phyloP scores from a whole-genome alignment of 108 stramenopile genomes.

The Parmales sp. region DNA sequence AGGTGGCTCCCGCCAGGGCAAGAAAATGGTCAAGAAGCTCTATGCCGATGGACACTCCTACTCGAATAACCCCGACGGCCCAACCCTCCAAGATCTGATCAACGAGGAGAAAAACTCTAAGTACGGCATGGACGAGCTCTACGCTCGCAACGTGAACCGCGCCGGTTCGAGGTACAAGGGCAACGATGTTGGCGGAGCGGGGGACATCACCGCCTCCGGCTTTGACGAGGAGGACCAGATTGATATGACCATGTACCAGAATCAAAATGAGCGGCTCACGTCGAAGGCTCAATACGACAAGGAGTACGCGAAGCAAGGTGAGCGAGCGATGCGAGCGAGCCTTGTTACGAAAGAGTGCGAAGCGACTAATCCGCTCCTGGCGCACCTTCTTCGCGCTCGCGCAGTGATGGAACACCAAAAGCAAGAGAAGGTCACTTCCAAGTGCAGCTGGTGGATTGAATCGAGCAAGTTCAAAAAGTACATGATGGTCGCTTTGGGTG shows the following conservation, averaged over 20 bases:
- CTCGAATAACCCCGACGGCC: too few relatives aligned
- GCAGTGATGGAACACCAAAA: conserved; percentile 37
- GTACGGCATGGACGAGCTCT: conserved; percentile 50
- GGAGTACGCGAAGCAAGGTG: conserved; percentile 11
- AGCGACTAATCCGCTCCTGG: neutral
- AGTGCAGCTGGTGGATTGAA: conserved; percentile 69
- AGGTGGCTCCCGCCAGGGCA: too few relatives aligned
- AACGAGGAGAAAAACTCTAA: conserved; percentile 24
- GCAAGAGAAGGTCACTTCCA: conserved; percentile 38
- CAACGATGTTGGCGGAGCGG: conserved; percentile 16
- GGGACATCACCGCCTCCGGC: conserved; percentile 34
- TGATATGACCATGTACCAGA: conserved; percentile 20
- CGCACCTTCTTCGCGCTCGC: conserved; percentile 13
- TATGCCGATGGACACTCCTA: too few relatives aligned
- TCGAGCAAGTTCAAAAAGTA: conserved; percentile 46
- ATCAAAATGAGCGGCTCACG: conserved; percentile 12
- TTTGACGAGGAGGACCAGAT: conserved; percentile 6
- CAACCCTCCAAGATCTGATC: conserved; percentile 43
- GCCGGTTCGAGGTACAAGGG: conserved; percentile 45
- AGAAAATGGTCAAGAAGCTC: too few relatives aligned
- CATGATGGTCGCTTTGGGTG: conserved; percentile 49
- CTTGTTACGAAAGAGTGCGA: neutral
- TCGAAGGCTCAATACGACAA: conserved; percentile 12
- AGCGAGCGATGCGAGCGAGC: conserved; percentile 25
- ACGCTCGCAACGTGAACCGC: conserved; percentile 43